phyloP scores from a whole-genome alignment of 352 stramenopile genomes.

The Phytopythium litorale region DNA sequence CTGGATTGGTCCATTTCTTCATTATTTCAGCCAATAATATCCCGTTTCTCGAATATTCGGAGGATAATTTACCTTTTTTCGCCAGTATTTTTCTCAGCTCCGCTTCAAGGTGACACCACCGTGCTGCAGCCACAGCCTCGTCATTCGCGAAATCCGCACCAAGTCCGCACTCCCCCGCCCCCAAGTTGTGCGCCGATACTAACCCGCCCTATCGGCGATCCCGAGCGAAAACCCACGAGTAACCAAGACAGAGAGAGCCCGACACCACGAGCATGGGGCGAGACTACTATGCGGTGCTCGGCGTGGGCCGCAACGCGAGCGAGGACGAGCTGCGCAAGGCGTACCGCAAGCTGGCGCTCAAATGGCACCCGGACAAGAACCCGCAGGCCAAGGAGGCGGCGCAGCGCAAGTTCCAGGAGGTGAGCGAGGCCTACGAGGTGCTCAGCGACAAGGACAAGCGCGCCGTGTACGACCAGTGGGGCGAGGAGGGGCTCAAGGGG shows the following conservation, averaged over 20 bases:
- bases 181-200: neutral
- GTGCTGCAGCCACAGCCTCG: no score
- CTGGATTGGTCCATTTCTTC: slow-evolving; percentile 9
- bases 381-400: slow-evolving; percentile 78
- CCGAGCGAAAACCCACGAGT: neutral
- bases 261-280: slow-evolving; percentile 54
- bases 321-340: slow-evolving; percentile 84
- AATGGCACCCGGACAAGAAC: slow-evolving; percentile 94
- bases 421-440: slow-evolving; percentile 92
- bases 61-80: neutral
- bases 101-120: neutral
- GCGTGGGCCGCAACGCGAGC: slow-evolving; percentile 54
- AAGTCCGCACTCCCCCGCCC: neutral
- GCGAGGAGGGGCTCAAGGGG: slow-evolving; percentile 88
- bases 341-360: slow-evolving; percentile 89
- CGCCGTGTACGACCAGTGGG: slow-evolving; percentile 91
- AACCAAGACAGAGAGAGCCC: neutral
- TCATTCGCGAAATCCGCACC: neutral
- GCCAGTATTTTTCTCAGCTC: neutral
- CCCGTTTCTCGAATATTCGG: neutral
- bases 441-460: slow-evolving; percentile 92
- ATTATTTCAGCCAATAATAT: slow-evolving; percentile 8
- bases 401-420: slow-evolving; percentile 92
- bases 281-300: slow-evolving; percentile 83
- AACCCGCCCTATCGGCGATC: slow-evolving; percentile 12